These are phyloP conservation scores for Boletus rubescentipes DNA, from an alignment of 768 basidiomycete genomes.

Conservation along the genomic window DNA sequence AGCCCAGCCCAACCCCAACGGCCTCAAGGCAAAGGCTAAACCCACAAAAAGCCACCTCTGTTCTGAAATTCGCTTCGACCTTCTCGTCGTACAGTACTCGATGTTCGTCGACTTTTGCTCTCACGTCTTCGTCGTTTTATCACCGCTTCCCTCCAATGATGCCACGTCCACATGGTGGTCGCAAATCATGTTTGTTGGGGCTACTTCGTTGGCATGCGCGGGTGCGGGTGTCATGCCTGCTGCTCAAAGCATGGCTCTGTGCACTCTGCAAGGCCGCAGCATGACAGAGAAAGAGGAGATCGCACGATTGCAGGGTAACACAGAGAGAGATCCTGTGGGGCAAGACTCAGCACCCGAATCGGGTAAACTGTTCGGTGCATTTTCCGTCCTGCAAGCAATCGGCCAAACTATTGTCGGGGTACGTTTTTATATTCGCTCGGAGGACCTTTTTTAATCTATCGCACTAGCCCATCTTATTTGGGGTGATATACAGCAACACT, in stretches of 20 bases:
- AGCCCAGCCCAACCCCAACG: constrained; percentile 1
- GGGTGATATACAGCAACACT: constrained; percentile 60
- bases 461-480: constrained; percentile 66
- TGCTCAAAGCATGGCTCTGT: constrained; percentile 71
- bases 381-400: constrained; percentile 65
- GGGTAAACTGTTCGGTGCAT: constrained; percentile 69
- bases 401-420: constrained; percentile 61
- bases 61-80: constrained; percentile 67
- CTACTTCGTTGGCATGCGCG: constrained; percentile 62
- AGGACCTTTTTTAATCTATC: constrained; percentile 10
- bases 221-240: constrained; percentile 70
- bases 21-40: constrained; percentile 38
- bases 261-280: constrained; percentile 45
- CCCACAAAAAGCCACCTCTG: constrained; percentile 51
- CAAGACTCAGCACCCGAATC: constrained; percentile 36
- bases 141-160: constrained; percentile 43
- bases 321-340: not conserved
- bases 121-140: constrained; percentile 57
- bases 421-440: constrained; percentile 7
- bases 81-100: constrained; percentile 60
- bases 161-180: constrained; percentile 22
- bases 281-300: constrained; percentile 36
- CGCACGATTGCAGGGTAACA: constrained; percentile 16
- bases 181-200: constrained; percentile 51
- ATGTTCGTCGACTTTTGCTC: constrained; percentile 67